These are phyloP conservation scores for Volvariella surrecta DNA, from an alignment of 1,284 basidiomycete genomes.

Conservation along the genomic window DNA sequence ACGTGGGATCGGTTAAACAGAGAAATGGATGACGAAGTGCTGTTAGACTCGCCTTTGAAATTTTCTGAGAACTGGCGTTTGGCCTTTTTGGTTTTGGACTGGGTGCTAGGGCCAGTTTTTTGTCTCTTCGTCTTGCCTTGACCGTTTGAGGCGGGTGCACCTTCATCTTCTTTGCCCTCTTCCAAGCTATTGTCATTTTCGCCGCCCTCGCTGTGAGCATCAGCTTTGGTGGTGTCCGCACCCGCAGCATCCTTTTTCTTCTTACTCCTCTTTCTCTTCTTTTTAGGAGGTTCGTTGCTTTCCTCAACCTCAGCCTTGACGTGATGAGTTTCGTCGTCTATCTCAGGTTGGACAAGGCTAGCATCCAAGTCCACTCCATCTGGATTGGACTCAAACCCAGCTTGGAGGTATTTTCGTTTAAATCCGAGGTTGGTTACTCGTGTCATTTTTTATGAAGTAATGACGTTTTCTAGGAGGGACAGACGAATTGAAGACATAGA, in stretches of 20 bases:
- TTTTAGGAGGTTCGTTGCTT: constrained; percentile 16
- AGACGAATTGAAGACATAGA: no score
- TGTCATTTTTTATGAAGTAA: no score
- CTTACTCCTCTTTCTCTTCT: constrained; percentile 18
- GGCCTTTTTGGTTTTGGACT: constrained; percentile 4
- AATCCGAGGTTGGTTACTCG: constrained; percentile 62
- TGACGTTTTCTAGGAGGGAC: no score
- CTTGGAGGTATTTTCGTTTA: constrained; percentile 65
- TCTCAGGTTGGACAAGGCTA: background rate
- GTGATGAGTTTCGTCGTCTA: constrained; percentile 3
- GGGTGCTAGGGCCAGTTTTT: background rate
- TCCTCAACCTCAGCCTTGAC: constrained; percentile 5
- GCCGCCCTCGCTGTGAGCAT: constrained; percentile 12
- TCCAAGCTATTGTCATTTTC: constrained; percentile 11
- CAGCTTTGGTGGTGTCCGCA: constrained; percentile 14
- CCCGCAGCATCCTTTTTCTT: constrained; percentile 24
- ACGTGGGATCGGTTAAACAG: background rate
- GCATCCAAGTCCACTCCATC: background rate
- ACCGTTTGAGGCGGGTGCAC: background rate
- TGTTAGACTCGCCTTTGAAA: background rate
- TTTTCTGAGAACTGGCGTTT: background rate
- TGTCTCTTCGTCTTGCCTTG: background rate
- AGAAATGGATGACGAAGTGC: background rate
- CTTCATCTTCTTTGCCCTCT: constrained; percentile 8
- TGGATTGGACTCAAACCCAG: constrained; percentile 31